A percentile compares a stretch with the other conserved stretches of the same genome.
Evolutionary conservation across 164 flowering plant genomes (phyloP).

Genomic region (Aristolochia californica): DNA sequence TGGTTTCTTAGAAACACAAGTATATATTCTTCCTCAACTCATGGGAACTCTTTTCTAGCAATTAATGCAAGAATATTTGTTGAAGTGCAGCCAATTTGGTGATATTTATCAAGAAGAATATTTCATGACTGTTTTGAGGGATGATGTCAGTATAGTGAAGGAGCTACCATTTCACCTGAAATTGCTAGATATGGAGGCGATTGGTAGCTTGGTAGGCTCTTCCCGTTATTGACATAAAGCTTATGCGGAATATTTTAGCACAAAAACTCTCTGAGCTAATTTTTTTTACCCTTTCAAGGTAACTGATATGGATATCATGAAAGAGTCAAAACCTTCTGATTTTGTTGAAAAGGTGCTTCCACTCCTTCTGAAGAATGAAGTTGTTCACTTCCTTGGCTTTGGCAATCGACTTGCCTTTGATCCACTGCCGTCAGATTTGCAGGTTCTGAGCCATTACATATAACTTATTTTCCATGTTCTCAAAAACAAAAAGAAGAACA

Average conservation of each 20-base stretch:
- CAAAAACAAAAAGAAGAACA: no score
- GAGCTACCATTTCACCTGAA: constrained; percentile 66
- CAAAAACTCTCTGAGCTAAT: no score
- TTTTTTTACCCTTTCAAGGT: no score
- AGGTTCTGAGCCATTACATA: constrained; percentile 29
- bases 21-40: no score
- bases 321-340: constrained; percentile 76
- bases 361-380: constrained; percentile 44
- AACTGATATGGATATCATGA: constrained; percentile 55
- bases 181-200: constrained; percentile 49
- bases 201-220: constrained; percentile 59
- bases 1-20: no score
- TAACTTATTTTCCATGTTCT: no score
- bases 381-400: constrained; percentile 90
- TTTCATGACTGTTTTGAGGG: constrained; percentile 53
- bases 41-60: no score
- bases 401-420: constrained; percentile 95
- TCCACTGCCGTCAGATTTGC: constrained; percentile 67
- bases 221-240: background rate
- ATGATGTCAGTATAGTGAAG: constrained; percentile 61
- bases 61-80: background rate
- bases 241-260: background rate
- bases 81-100: constrained; percentile 71
- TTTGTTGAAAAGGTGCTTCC: constrained; percentile 55
- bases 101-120: constrained; percentile 87